A percentile compares a stretch with the other conserved stretches of the same genome.
Conservation (phyloP, 148 eudicot species). For the Chenopodium album region DNA sequence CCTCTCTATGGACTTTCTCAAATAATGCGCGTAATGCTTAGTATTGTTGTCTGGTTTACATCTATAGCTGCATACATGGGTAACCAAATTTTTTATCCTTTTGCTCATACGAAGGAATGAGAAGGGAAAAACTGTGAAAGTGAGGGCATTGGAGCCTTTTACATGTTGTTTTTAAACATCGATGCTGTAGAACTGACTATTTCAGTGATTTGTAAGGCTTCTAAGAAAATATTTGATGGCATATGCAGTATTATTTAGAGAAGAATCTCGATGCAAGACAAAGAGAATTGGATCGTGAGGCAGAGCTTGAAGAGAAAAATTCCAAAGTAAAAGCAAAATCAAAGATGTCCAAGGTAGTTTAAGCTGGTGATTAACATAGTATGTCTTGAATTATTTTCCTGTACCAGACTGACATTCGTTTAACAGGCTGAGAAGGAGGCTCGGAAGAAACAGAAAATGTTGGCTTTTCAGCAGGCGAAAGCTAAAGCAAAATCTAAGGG, state of each 20-base stretch:
- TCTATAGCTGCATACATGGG: background rate
- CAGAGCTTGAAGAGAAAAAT: constrained; percentile 79
- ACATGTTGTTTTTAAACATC: background rate
- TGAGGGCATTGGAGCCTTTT: background rate
- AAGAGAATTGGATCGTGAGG: constrained; percentile 80
- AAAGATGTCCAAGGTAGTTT: constrained; percentile 86
- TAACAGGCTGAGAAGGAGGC: constrained; percentile 94
- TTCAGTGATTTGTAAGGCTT: background rate
- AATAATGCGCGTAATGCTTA: background rate
- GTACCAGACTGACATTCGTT: background rate
- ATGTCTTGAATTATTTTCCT: background rate
- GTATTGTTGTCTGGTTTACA: background rate
- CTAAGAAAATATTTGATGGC: background rate
- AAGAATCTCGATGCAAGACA: constrained; percentile 91
- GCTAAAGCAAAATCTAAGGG: constrained; percentile 75
- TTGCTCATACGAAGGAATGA: background rate
- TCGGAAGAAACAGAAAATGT: constrained; percentile 82
- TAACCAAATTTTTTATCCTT: background rate
- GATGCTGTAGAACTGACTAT: background rate
- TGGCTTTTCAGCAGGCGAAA: constrained; percentile 88
- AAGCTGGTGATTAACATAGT: background rate
- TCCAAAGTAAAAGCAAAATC: constrained; percentile 90
- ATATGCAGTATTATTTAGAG: constrained; percentile 80
- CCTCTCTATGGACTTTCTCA: background rate
- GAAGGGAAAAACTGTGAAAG: background rate